Base-by-base conservation (phyloP, 2,329 filamentous ascomycete species). In the Hymenoscyphus albidus region DNA sequence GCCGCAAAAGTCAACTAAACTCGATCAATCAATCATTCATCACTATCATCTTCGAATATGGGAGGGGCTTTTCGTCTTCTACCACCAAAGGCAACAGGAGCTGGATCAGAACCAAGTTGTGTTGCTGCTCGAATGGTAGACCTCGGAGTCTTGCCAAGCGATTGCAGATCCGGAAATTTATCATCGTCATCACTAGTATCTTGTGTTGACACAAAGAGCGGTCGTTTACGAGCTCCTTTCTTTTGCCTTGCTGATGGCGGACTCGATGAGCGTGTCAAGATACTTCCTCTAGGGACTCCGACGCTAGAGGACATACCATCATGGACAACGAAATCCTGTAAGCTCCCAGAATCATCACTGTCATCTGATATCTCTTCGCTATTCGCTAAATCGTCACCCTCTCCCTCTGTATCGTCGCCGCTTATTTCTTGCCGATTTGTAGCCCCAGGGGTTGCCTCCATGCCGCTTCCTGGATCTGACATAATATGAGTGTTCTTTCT, bases 281-380 rank as follows among this genome's bases (percentile, higher is more conserved):
- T 62, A 74, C 81, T 14, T 77, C 79, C 57, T 77, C 59, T 74
- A 82, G 10, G 80, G 79, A n/a, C 55, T 51, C 13, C 38, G 75
- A 72, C 27, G 77, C 80, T 35, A 66, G 56, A 62, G n/a, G n/a
- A 55, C 74, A 14, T 44, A 81, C 32, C 64, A 75, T 87, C 75
- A 75, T 86, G 75, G 78, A 65, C 79, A 71, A 91, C 73, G 76
- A 91, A 83, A 77, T 86, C 78, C 69, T 84, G 64, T 14, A 86
- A 73, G 68, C 85, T 83, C 56, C 75, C 78, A 13, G 80, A 81
- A 62, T 66, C 69, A 57, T 78, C 80, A 68, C 82, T 83, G 65
- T 85, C 82, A 65, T 85, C 82, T 16, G 82, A 83, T 22, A 78
- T 58, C 58, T 83, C 81, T 59, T 84, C 81, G 48, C 79, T 78